These are phyloP conservation scores for Macrophomina phaseolina DNA, from an alignment of 2,329 filamentous ascomycete species.

Conservation along the genomic window DNA sequence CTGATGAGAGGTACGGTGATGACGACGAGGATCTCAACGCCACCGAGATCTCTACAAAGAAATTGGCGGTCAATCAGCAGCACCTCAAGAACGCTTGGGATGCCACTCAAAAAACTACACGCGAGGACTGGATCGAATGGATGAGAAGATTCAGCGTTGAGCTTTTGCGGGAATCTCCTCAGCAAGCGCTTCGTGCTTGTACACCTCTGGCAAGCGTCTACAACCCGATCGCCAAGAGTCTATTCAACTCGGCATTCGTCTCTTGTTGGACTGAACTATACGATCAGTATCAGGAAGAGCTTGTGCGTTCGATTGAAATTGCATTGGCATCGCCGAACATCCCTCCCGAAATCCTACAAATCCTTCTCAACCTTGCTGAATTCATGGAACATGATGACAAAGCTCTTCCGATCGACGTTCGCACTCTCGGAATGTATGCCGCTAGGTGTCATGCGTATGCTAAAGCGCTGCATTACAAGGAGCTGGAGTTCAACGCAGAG, in stretches of 20 bases:
- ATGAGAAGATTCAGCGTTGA: conserved; percentile 96
- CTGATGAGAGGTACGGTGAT: conserved; percentile 79
- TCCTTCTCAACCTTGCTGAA: conserved; percentile 93
- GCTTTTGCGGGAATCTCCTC: conserved; percentile 90
- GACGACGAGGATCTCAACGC: conserved; percentile 80
- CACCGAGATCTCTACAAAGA: conserved; percentile 86
- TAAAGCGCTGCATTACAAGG: conserved; percentile 98
- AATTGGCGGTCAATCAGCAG: conserved; percentile 95
- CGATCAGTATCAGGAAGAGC: conserved; percentile 94
- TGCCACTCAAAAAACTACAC: conserved; percentile 92
- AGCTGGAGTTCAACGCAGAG: conserved; percentile 96
- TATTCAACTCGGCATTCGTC: conserved; percentile 99
- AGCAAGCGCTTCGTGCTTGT: conserved; percentile 91
- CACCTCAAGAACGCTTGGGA: conserved; percentile 98
- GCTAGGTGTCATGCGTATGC: conserved; percentile 97
- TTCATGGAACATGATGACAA: conserved; percentile 99
- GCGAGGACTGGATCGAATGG: conserved; percentile 99
- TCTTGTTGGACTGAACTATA: conserved; percentile 99
- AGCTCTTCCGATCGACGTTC: conserved; percentile 94
- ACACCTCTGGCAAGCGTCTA: conserved; percentile 90
- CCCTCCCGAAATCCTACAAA: conserved; percentile 91
- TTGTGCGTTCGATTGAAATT: conserved; percentile 93
- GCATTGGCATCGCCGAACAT: conserved; percentile 95
- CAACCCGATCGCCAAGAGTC: conserved; percentile 84
- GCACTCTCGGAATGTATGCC: conserved; percentile 90